Evolutionary conservation across 140 eudicot species (phyloP).

Genomic region (Erigeron philadelphicus): DNA sequence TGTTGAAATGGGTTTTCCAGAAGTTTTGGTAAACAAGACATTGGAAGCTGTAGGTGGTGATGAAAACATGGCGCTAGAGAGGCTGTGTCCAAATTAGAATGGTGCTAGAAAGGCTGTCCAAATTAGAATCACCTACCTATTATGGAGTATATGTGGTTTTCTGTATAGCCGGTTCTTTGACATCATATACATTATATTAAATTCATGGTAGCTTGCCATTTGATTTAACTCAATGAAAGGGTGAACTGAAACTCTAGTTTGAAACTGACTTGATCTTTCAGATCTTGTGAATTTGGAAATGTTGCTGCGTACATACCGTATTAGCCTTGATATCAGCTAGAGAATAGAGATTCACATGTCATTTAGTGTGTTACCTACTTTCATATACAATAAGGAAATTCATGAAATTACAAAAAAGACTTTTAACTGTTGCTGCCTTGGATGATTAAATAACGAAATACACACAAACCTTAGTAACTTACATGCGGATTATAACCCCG

Average conservation of each 20-base stretch:
- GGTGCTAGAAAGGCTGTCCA: conserved; percentile 46
- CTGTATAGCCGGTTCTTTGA: conserved; percentile 25
- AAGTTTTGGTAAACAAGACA: conserved; percentile 37
- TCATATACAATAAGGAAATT: neutral
- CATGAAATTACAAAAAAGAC: conserved; percentile 15
- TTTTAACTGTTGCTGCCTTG: conserved; percentile 14
- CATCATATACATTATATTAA: neutral
- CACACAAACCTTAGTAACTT: neutral
- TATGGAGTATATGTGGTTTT: neutral
- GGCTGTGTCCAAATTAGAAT: conserved; percentile 30
- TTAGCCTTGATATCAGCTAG: neutral
- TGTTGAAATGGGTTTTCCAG: conserved; percentile 55
- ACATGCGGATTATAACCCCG: neutral
- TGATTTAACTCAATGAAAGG: neutral
- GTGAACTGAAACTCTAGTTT: conserved; percentile 16
- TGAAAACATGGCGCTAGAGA: conserved; percentile 48
- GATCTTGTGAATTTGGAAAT: conserved; percentile 2
- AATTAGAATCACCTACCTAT: conserved; percentile 5
- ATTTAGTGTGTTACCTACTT: neutral
- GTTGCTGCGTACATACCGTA: neutral
- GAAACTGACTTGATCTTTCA: neutral
- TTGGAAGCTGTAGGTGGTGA: conserved; percentile 46
- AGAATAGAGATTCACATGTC: neutral
- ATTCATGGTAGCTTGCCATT: neutral
- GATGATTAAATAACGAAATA: conserved; percentile 1